Conservation (phyloP, 192 early-diverging fungal species). For the Podochytrium sp. region DNA sequence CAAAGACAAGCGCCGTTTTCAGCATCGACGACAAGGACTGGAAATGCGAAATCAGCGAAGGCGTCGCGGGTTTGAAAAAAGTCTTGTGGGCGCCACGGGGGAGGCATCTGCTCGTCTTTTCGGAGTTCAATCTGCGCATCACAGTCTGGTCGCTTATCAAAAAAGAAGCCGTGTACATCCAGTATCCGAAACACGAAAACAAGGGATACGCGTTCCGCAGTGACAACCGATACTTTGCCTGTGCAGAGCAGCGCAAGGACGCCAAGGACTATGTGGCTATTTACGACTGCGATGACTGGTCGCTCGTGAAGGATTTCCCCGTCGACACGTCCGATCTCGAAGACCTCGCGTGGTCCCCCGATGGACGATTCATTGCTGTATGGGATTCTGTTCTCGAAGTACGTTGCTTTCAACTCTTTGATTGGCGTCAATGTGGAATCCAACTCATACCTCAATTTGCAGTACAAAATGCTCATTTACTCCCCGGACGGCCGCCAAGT, state of each 20-base stretch:
- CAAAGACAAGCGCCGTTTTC: constrained; percentile 44
- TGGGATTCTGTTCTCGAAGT: constrained; percentile 76
- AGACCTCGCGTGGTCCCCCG: constrained; percentile 83
- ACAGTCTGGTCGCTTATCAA: constrained; percentile 71
- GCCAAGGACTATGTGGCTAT: constrained; percentile 68
- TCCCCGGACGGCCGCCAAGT: constrained; percentile 64
- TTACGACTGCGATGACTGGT: constrained; percentile 70
- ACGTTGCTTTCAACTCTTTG: neutral
- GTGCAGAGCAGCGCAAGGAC: constrained; percentile 62
- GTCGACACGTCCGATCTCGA: constrained; percentile 74
- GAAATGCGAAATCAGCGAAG: constrained; percentile 58
- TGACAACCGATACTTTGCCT: constrained; percentile 66
- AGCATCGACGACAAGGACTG: constrained; percentile 62
- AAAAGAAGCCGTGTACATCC: constrained; percentile 60
- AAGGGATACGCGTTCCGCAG: constrained; percentile 60
- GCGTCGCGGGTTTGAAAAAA: constrained; percentile 44
- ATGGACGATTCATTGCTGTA: constrained; percentile 75
- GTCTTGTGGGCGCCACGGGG: constrained; percentile 60
- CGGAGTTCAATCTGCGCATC: constrained; percentile 62
- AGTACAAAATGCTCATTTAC: constrained; percentile 77
- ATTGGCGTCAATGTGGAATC: neutral
- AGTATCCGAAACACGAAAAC: constrained; percentile 70
- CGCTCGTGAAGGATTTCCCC: constrained; percentile 66
- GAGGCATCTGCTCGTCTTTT: constrained; percentile 54
- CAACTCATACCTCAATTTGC: neutral